phyloP scores from a whole-genome alignment of 164 flowering plant species.

The Kalanchoe fedtschenkoi region DNA sequence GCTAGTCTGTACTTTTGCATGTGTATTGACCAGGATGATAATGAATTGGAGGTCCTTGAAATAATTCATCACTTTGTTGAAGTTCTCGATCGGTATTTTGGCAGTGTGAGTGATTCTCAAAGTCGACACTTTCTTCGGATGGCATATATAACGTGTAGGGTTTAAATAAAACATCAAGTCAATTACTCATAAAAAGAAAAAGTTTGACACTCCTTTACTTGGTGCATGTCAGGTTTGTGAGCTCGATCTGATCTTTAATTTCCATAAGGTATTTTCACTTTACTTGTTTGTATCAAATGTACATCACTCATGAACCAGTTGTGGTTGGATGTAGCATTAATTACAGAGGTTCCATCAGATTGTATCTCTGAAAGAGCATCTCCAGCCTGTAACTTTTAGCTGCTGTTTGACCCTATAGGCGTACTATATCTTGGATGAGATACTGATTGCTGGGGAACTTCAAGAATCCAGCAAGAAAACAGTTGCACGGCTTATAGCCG shows the following conservation, averaged over 20 bases:
- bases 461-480: conserved; percentile 97
- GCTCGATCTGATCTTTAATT: conserved; percentile 73
- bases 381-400: background rate
- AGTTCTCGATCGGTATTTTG: conserved; percentile 87
- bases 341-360: too few species aligned
- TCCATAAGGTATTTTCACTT: conserved; percentile 60
- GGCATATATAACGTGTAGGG: background rate
- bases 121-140: background rate
- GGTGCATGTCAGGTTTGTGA: conserved; percentile 35
- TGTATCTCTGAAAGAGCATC: too few species aligned
- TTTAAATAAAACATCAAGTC: background rate
- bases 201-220: background rate
- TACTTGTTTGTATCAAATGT: background rate
- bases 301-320: too few species aligned
- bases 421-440: conserved; percentile 76
- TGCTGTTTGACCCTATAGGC: conserved; percentile 35
- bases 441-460: conserved; percentile 86
- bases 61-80: conserved; percentile 87
- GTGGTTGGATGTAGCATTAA: too few species aligned
- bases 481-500: conserved; percentile 75
- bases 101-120: conserved; percentile 48
- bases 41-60: conserved; percentile 76
- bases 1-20: conserved; percentile 90
- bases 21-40: conserved; percentile 85
- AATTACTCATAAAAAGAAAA: background rate